Conservation (phyloP, 1,139 yeast genomes). For the Yamadazyma diddensiae region DNA sequence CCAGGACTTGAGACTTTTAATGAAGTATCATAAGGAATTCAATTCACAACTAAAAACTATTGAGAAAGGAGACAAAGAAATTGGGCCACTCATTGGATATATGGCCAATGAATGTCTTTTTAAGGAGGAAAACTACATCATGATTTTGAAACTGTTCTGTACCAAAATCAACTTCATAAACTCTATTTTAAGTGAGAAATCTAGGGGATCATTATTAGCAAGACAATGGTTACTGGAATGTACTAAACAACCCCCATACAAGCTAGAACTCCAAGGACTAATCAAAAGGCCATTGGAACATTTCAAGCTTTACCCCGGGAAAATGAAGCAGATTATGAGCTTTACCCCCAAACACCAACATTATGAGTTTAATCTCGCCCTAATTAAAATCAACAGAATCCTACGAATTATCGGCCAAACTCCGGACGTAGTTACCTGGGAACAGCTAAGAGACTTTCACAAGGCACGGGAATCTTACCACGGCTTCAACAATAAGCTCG, state of each 20-base stretch:
- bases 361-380: constrained; percentile 13
- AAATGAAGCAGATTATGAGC: constrained; percentile 16
- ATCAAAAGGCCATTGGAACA: constrained; percentile 7
- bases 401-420: constrained; percentile 10
- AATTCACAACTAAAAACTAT: constrained; percentile 4
- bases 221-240: constrained; percentile 16
- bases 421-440: constrained; percentile 14
- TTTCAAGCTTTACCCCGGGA: constrained; percentile 15
- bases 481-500: constrained; percentile 8
- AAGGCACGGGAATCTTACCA: not conserved
- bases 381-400: constrained; percentile 18
- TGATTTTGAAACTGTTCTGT: constrained; percentile 3
- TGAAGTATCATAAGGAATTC: constrained; percentile 6
- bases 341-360: constrained; percentile 8
- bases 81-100: constrained; percentile 12
- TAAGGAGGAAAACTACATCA: constrained; percentile 6
- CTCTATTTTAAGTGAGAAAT: constrained; percentile 6
- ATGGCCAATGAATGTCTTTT: constrained; percentile 13
- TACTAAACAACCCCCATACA: constrained; percentile 6
- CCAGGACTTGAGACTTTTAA: constrained; percentile 8
- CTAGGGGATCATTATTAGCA: constrained; percentile 3
- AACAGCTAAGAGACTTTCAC: constrained; percentile 11
- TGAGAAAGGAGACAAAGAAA: not conserved
- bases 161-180: constrained; percentile 6
- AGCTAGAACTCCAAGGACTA: constrained; percentile 1